Percentiles rank a stretch among this genome's conserved stretches.
These are phyloP conservation scores for Sporisorium iseilematis-ciliati DNA, from an alignment of 1,284 basidiomycete genomes.

Conservation along the genomic window DNA sequence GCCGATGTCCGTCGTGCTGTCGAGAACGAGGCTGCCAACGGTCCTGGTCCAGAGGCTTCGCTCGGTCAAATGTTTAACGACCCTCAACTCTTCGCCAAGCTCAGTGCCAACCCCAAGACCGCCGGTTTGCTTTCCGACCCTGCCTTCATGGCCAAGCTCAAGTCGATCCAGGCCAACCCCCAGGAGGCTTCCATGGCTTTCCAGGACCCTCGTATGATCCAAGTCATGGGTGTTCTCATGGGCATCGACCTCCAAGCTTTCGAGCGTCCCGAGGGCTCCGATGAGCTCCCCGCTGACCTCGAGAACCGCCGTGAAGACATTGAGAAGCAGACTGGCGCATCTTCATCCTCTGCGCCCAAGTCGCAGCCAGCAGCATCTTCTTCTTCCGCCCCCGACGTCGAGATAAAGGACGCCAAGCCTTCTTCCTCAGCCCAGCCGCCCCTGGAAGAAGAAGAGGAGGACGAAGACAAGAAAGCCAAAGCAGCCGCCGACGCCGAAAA, in stretches of 20 bases:
- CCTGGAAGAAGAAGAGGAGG: slow-evolving; percentile 41
- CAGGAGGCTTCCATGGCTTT: slow-evolving; percentile 71
- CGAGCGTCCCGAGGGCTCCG: slow-evolving; percentile 84
- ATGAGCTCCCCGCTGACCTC: slow-evolving; percentile 80
- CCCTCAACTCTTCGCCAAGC: slow-evolving; percentile 84
- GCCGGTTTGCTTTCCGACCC: slow-evolving; percentile 85
- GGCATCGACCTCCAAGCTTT: slow-evolving; percentile 92
- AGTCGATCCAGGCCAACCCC: slow-evolving; percentile 70
- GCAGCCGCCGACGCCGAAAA: slow-evolving; percentile 66
- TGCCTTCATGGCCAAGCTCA: slow-evolving; percentile 71
- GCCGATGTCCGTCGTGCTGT: slow-evolving; percentile 71
- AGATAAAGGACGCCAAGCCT: slow-evolving; percentile 39
- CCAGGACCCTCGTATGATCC: slow-evolving; percentile 89
- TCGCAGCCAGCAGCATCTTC: slow-evolving; percentile 5
- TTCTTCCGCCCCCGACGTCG: slow-evolving; percentile 31
- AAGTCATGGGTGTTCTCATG: slow-evolving; percentile 90
- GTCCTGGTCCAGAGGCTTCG: slow-evolving; percentile 71
- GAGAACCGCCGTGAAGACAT: slow-evolving; percentile 55
- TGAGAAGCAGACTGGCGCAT: slow-evolving; percentile 59
- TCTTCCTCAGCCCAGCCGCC: slow-evolving; percentile 8
- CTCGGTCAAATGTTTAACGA: slow-evolving; percentile 86
- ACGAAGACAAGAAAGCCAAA: slow-evolving; percentile 58
- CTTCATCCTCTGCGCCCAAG: slow-evolving; percentile 13
- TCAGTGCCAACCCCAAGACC: slow-evolving; percentile 88
- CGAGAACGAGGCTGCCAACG: slow-evolving; percentile 70